Evolutionary conservation across 139 green algal genomes (phyloP), one percentile per base, ranked within the genome.

Genomic region (Haematococcus sp.): DNA sequence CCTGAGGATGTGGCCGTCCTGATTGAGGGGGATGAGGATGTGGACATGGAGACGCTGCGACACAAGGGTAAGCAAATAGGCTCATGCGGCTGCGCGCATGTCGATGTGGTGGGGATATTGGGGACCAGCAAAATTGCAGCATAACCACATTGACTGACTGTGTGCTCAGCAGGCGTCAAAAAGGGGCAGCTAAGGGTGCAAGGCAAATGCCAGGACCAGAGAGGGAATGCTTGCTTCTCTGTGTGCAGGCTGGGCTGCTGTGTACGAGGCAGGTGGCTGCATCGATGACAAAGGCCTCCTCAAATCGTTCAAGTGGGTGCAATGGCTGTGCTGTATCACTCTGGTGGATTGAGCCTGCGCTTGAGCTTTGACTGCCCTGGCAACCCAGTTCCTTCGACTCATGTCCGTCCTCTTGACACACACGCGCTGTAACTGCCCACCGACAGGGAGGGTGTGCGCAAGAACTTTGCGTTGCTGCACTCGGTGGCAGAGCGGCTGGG

Each of bases 401-500:
- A n/a, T n/a, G n/a, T n/a, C n/a, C n/a, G n/a, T n/a, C n/a, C n/a
- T n/a, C n/a, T n/a, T n/a, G n/a, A n/a, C n/a, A n/a, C n/a, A n/a
- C n/a, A n/a, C n/a, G n/a, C n/a, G n/a, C n/a, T n/a, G n/a, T n/a
- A n/a, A n/a, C n/a, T n/a, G n/a, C n/a, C n/a, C n/a, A n/a, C n/a
- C n/a, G n/a, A n/a, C n/a, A 82, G 76, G 54, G 59, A 72, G 23
- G 83, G 84, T 25, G 81, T 93, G 33, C 51, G 56, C 1, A 60
- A 58, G 43, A 97, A 97, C 82, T 93, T 94, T 69, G 68, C 20
- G 15, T 70, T 89, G 51, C 49, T 92, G 25, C 81, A 84, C 31
- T 58, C 74, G 0, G 84, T 81, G 20, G 59, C 60, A 11, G 55
- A 46, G 52, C 59, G 60, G 9, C 78, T 97, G 25, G 91, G 91